Conservation (phyloP, 768 basidiomycete species). For the Suillus plorans region DNA sequence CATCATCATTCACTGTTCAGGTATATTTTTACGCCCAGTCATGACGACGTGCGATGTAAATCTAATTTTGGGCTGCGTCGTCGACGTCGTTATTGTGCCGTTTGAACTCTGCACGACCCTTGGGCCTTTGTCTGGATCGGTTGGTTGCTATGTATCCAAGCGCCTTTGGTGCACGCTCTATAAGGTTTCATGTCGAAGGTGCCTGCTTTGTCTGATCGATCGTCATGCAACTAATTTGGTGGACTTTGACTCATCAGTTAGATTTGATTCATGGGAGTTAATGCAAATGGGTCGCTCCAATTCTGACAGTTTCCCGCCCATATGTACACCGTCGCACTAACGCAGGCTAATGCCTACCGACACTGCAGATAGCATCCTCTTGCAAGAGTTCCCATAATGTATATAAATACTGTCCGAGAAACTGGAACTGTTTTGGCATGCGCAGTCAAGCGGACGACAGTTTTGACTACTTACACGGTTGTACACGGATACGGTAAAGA, state of each 20-base stretch:
- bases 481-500: too few species aligned
- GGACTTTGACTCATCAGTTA: slow-evolving; percentile 9
- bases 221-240: background rate
- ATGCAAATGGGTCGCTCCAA: background rate
- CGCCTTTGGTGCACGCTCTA: slow-evolving; percentile 28
- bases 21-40: background rate
- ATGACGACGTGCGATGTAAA: slow-evolving; percentile 2
- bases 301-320: background rate
- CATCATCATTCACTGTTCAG: slow-evolving; percentile 16
- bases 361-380: background rate
- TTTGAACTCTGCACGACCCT: slow-evolving; percentile 19
- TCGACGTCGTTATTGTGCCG: slow-evolving; percentile 24
- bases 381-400: too few species aligned
- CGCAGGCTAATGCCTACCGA: background rate
- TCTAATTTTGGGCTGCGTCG: slow-evolving; percentile 7
- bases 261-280: background rate
- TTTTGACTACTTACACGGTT: too few species aligned
- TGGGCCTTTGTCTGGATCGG: slow-evolving; percentile 22
- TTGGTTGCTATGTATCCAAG: slow-evolving; percentile 18
- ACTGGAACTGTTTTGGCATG: too few species aligned
- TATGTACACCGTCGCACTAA: background rate
- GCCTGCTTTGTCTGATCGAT: background rate
- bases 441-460: too few species aligned
- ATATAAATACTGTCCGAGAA: too few species aligned
- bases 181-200: slow-evolving; percentile 5